Evolutionary conservation across 306 rosid genomes (phyloP).

Genomic region (Cicer pinnatifidum): DNA sequence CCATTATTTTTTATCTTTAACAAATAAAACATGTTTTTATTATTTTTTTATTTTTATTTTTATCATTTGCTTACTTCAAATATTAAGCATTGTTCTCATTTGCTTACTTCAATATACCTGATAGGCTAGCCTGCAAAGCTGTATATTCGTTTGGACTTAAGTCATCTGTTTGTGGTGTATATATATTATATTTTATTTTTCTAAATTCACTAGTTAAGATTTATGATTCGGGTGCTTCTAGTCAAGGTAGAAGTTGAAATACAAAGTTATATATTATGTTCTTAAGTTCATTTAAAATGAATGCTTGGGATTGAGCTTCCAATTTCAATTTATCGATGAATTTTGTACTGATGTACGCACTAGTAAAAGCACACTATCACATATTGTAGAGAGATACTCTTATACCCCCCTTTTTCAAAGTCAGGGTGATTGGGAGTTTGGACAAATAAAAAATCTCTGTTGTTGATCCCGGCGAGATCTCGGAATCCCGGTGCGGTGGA

Average conservation of each 20-base stretch:
- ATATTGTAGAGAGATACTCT: not conserved
- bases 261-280: not conserved
- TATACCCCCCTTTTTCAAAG: not conserved
- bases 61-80: slow-evolving; percentile 4
- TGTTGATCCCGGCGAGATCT: too few relatives aligned
- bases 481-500: too few relatives aligned
- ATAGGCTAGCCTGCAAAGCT: slow-evolving; percentile 4
- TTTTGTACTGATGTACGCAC: not conserved
- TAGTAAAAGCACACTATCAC: not conserved
- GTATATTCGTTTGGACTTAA: not conserved
- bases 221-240: not conserved
- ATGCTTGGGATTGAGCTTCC: not conserved
- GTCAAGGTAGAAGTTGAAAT: slow-evolving; percentile 13
- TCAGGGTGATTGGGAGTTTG: not conserved
- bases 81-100: not conserved
- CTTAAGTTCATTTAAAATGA: slow-evolving; percentile 7
- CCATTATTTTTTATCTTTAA: slow-evolving; percentile 11
- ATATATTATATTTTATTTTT: slow-evolving; percentile 7
- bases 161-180: slow-evolving; percentile 20
- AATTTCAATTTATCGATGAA: slow-evolving; percentile 9
- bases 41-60: not conserved
- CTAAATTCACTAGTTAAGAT: not conserved
- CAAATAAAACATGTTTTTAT: not conserved
- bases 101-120: slow-evolving; percentile 4
- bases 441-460: not conserved